phyloP scores from a whole-genome alignment of 345 rosid genomes.

The Dimocarpus longan region DNA sequence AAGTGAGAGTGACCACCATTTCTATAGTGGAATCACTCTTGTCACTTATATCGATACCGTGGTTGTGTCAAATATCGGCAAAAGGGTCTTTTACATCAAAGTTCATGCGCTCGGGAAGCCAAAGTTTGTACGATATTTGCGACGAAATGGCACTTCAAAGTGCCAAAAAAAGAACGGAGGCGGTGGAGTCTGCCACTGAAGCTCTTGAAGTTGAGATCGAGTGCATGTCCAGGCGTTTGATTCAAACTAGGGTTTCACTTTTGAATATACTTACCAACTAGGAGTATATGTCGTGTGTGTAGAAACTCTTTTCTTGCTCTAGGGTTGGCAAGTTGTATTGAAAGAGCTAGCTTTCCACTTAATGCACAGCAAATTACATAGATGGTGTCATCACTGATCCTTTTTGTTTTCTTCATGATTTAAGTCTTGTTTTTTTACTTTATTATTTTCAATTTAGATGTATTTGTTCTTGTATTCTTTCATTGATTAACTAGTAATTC shows the following conservation, averaged over 20 bases:
- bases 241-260: slow-evolving; percentile 81
- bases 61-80: slow-evolving; percentile 55
- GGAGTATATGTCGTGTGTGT: background rate
- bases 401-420: background rate
- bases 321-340: background rate
- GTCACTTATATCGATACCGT: slow-evolving; percentile 64
- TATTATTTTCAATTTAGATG: background rate
- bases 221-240: slow-evolving; percentile 67
- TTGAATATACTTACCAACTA: slow-evolving; percentile 68
- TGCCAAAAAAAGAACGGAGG: slow-evolving; percentile 68
- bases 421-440: background rate
- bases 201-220: slow-evolving; percentile 68
- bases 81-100: slow-evolving; percentile 48
- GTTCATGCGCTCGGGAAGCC: slow-evolving; percentile 37
- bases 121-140: slow-evolving; percentile 39
- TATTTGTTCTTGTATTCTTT: background rate
- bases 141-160: slow-evolving; percentile 59
- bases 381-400: background rate
- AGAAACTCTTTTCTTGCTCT: background rate
- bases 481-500: background rate
- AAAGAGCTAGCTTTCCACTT: background rate
- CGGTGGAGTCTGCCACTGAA: slow-evolving; percentile 66
- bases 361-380: background rate
- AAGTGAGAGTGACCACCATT: slow-evolving; percentile 54
- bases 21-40: slow-evolving; percentile 61